phyloP scores from a whole-genome alignment of 345 rosid species.

The Toxicodendron radicans region DNA sequence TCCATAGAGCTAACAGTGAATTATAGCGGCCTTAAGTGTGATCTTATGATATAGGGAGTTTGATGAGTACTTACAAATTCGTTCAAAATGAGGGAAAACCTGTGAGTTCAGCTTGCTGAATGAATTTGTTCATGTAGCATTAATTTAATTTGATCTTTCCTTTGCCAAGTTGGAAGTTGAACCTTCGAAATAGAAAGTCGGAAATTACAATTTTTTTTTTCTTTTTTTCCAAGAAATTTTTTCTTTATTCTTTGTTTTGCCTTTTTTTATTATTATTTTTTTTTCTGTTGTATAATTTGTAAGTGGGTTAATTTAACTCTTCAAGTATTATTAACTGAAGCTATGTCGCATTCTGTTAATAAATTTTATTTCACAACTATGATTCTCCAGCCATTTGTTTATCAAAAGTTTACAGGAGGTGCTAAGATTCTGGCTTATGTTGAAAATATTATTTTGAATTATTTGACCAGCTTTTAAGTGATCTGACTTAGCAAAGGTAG shows the following conservation, averaged over 20 bases:
- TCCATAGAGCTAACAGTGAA: constrained; percentile 36
- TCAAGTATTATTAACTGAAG: neutral
- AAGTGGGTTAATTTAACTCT: neutral
- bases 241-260: constrained; percentile 3
- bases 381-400: neutral
- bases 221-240: neutral
- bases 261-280: neutral
- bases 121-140: constrained; percentile 35
- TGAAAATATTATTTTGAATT: neutral
- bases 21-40: constrained; percentile 23
- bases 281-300: neutral
- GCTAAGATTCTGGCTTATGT: neutral
- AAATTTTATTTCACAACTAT: neutral
- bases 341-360: neutral
- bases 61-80: constrained; percentile 18
- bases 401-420: neutral
- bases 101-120: constrained; percentile 25
- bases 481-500: neutral
- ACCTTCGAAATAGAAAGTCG: constrained; percentile 21
- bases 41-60: constrained; percentile 30
- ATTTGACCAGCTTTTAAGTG: neutral
- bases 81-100: constrained; percentile 22
- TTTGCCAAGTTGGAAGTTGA: constrained; percentile 22
- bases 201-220: constrained; percentile 4
- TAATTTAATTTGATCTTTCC: constrained; percentile 22